Base-by-base conservation (phyloP, 805 yeast genomes). In the Cyberlindnera xylosilytica region DNA sequence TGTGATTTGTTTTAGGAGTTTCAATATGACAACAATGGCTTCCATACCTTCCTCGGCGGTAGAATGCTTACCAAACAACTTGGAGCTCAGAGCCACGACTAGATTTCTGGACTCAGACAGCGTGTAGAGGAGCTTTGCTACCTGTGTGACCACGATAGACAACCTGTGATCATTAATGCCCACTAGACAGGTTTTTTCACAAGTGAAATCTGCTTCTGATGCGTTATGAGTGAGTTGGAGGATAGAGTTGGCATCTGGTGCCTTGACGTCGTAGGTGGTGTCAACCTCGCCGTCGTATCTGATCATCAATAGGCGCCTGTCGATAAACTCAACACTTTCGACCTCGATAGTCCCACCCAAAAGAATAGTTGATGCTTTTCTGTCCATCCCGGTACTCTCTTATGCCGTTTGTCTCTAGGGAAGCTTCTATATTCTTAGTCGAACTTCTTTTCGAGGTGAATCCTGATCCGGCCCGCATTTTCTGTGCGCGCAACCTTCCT, bases 181-280 rank as follows among this genome's bases (percentile, higher is more conserved):
- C 11, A 58, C 41, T 4, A 56, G 27, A 24, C 60, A 54, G 1
- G 27, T 40, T 29, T 58, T 58, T 3, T 58, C 59, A 33, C 51
- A 46, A 0, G 87, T 6, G 63, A 78, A 8, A 69, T 86, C n/a
- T 88, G 23, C 29, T 3, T 38, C 31, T 8, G 31, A 28, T 3
- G 33, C 35, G 11, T 29, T 6, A 9, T 19, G 31, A 8, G 29
- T 9, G 11, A 46, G 30, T 16, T 49, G 52, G 4, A 27, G 41
- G 8, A 52, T 20, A 4, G 49, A 37, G 20, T 41, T 44, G 1
- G 55, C 26, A 33, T 52, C 47, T 12, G 62, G 62, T 1, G 56
- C 55, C 10, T 45, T 38, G 4, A 56, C 53, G 20, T 45, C 52
- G 30, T 45, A 58, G 1, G 61, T 54, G 2, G 59, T 45, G 37